These are phyloP conservation scores for Camellia japonica DNA, from an alignment of 148 eudicot species.

Conservation along the genomic window DNA sequence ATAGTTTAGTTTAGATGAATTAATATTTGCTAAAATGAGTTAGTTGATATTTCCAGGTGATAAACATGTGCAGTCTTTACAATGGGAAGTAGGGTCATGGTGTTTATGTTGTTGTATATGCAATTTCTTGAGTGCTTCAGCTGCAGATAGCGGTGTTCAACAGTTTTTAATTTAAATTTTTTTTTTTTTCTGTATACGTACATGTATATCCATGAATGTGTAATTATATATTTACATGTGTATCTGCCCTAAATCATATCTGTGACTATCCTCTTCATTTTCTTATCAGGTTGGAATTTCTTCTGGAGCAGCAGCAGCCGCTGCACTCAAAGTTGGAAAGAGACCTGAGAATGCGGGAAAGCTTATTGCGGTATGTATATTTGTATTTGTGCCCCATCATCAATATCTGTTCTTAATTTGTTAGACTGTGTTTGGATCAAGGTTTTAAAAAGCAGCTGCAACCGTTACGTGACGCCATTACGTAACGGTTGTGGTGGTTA, in stretches of 20 bases:
- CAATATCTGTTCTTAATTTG: background rate
- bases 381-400: conserved; percentile 3
- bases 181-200: background rate
- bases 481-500: too few species aligned
- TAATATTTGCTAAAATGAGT: background rate
- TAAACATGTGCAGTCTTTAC: background rate
- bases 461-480: too few species aligned
- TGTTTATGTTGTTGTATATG: background rate
- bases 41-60: background rate
- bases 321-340: conserved; percentile 78
- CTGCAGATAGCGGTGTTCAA: conserved; percentile 4
- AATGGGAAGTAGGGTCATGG: background rate
- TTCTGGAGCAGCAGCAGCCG: conserved; percentile 97
- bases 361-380: conserved; percentile 74
- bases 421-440: too few species aligned
- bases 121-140: background rate
- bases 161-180: background rate
- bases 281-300: conserved; percentile 83
- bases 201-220: background rate
- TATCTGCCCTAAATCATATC: conserved; percentile 1
- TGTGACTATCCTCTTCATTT: background rate
- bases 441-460: too few species aligned
- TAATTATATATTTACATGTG: background rate
- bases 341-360: conserved; percentile 99
- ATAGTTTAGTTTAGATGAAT: background rate